Base-by-base conservation (phyloP, 106 monocot species). In the Apostasia shenzhenica region DNA sequence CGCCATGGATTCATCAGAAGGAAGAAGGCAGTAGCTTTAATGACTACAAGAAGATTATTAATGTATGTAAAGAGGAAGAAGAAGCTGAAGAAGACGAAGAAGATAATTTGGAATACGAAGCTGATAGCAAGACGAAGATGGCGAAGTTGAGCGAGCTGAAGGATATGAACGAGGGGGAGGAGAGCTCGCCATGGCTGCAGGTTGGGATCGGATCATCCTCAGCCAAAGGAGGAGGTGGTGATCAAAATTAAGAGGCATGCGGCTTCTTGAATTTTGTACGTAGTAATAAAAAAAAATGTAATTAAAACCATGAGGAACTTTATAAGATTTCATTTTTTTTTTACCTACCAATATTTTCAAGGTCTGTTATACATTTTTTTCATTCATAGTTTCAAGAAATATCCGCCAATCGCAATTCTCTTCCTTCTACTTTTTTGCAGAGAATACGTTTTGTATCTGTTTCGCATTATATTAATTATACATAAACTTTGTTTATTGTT, bases 81-180 rank as follows among this genome's bases (percentile, higher is more conserved):
- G 26, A 8, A 0, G 10, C 13, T 43, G 65, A 14, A 45, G 6
- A 69, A 70, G 43, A 64, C 14, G n/a, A 47, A 59, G 2, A 63
- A 51, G 2, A 50, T 67, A 63, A 50, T 69, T 67, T 47, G 8
- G 88, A 88, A 0, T 82, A 84, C 12, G 84, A 85, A 54, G 80
- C 59, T 7, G 78, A 87, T 2, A 85, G 84, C n/a, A 82, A 69
- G 54, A 66, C 70, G 37, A 85, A 83, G 69, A 58, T 83, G 39
- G 76, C 80, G 1, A 85, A 79, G 67, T 72, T 88, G 73, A 88
- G 81, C 49, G 87, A 92, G 44, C 87, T 92, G 44, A 88, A 83
- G 72, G 88, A 92, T 37, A 49, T 81, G 9, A 67, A 77, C 69
- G 59, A 44, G 51, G 80, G 78, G 0, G 76, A 63, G 1, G 87